phyloP scores from a whole-genome alignment of 2,329 filamentous ascomycete genomes.

The Podosphaera xanthii region DNA sequence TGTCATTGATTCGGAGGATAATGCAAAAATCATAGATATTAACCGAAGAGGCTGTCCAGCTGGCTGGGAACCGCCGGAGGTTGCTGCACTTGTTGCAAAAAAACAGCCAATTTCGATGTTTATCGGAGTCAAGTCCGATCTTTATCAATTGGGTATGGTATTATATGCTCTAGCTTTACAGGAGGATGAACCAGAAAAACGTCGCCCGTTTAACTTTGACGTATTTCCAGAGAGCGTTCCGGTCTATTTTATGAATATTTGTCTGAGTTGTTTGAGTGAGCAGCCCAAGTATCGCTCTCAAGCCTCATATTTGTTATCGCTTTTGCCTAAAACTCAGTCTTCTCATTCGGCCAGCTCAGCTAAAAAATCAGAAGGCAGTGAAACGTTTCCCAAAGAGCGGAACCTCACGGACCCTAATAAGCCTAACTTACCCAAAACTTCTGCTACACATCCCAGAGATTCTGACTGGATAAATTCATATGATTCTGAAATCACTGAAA shows the following conservation, averaged over 20 bases:
- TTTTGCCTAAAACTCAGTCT: slow-evolving; percentile 34
- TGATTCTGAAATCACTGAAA: slow-evolving; percentile 12
- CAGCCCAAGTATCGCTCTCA: slow-evolving; percentile 50
- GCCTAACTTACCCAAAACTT: slow-evolving; percentile 3
- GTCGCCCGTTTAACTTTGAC: slow-evolving; percentile 42
- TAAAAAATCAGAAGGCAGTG: slow-evolving; percentile 13
- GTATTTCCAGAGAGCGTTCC: slow-evolving; percentile 40
- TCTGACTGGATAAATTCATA: slow-evolving; percentile 6
- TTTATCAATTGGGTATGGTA: slow-evolving; percentile 89
- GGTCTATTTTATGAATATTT: slow-evolving; percentile 61
- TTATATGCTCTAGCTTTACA: slow-evolving; percentile 77
- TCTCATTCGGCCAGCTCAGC: slow-evolving; percentile 3
- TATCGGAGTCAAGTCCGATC: slow-evolving; percentile 90
- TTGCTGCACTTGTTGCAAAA: slow-evolving; percentile 62
- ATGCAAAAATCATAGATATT: slow-evolving; percentile 96
- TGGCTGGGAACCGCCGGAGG: slow-evolving; percentile 92
- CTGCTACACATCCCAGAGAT: slow-evolving; percentile 4
- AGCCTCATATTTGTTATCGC: slow-evolving; percentile 44
- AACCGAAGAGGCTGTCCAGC: slow-evolving; percentile 92
- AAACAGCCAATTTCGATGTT: slow-evolving; percentile 88
- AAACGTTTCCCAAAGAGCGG: slow-evolving; percentile 1
- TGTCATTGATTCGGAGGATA: slow-evolving; percentile 61
- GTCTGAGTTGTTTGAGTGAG: slow-evolving; percentile 45
- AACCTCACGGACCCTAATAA: slow-evolving; percentile 4
- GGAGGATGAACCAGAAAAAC: slow-evolving; percentile 71